These are phyloP conservation scores for Thalassiosira mediterranea DNA, from an alignment of 352 stramenopile genomes.

Conservation along the genomic window DNA sequence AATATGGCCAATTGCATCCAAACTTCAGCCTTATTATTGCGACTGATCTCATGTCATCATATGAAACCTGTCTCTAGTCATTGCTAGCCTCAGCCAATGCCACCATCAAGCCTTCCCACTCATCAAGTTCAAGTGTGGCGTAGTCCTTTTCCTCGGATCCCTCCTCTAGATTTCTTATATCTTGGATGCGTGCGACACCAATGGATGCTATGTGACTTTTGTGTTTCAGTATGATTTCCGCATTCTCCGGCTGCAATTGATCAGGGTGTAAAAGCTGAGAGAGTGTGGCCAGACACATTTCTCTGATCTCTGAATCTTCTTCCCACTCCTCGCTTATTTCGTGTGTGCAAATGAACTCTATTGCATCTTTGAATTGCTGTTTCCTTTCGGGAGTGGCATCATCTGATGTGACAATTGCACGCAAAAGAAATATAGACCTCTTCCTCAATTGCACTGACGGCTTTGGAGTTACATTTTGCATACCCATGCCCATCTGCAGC, in stretches of 20 bases:
- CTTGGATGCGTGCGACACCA: constrained; percentile 58
- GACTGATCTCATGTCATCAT: constrained; percentile 14
- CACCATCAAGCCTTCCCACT: constrained; percentile 69
- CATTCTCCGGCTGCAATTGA: neutral
- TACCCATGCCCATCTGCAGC: constrained; percentile 54
- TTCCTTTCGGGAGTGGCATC: constrained; percentile 32
- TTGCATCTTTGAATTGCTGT: constrained; percentile 40
- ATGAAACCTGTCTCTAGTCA: constrained; percentile 1
- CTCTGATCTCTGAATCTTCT: constrained; percentile 55
- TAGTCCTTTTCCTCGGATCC: constrained; percentile 63
- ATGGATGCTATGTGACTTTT: constrained; percentile 57
- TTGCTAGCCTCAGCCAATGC: constrained; percentile 44
- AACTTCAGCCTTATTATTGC: neutral
- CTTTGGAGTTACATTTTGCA: constrained; percentile 12
- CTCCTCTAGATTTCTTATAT: constrained; percentile 53
- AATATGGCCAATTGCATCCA: neutral
- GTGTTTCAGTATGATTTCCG: constrained; percentile 40
- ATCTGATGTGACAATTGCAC: constrained; percentile 73
- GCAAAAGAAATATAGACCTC: constrained; percentile 70
- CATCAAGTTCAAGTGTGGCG: constrained; percentile 62
- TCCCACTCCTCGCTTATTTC: constrained; percentile 46
- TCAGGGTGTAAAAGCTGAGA: constrained; percentile 37
- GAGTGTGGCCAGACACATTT: constrained; percentile 63
- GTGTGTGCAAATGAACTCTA: constrained; percentile 50
- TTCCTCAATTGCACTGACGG: constrained; percentile 42